Conservation (phyloP, 768 basidiomycete species). For the Suillus subalutaceus region DNA sequence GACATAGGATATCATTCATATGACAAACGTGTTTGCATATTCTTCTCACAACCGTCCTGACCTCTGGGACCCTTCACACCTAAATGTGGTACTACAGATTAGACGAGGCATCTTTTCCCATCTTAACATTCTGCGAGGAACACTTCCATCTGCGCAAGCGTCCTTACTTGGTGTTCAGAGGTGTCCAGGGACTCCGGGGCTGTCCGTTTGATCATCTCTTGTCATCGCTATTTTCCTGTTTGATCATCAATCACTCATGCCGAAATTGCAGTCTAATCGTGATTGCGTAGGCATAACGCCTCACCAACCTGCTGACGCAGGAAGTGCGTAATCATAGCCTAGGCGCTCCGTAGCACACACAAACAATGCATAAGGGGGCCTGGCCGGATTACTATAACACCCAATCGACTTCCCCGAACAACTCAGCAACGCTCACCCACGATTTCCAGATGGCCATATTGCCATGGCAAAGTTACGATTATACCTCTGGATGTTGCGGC, state of each 20-base stretch:
- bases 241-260: background rate
- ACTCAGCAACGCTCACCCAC: background rate
- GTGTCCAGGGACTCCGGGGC: background rate
- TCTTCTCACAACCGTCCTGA: conserved; percentile 27
- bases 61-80: conserved; percentile 6
- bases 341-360: background rate
- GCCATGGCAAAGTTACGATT: background rate
- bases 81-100: background rate
- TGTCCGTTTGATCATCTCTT: conserved; percentile 1
- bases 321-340: background rate
- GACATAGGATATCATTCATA: conserved; percentile 23
- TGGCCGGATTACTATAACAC: background rate
- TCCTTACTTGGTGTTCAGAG: background rate
- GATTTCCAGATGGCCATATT: background rate
- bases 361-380: background rate
- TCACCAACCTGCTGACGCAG: background rate
- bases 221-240: background rate
- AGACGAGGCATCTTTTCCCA: background rate
- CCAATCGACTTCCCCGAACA: too few species aligned
- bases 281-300: background rate
- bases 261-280: background rate
- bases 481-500: background rate
- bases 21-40: conserved; percentile 15
- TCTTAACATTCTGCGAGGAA: background rate
- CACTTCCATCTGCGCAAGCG: background rate